Evolutionary conservation across 164 flowering plant species (phyloP).

Genomic region (Stephania cephalantha): DNA sequence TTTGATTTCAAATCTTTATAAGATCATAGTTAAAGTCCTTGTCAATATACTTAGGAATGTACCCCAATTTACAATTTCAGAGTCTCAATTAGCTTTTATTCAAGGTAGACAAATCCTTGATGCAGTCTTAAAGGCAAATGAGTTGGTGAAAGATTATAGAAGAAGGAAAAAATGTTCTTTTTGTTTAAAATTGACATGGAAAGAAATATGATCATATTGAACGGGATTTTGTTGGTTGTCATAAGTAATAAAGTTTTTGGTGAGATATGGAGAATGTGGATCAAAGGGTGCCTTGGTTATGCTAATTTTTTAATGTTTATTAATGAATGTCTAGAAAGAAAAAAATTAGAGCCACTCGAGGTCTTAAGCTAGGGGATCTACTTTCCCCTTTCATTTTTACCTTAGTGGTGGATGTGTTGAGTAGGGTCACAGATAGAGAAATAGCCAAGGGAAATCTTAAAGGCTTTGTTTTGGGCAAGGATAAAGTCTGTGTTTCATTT

Average conservation of each 20-base stretch:
- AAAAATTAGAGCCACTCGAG: background rate
- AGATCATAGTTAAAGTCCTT: background rate
- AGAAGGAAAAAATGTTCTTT: too few relatives aligned
- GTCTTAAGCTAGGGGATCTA: background rate
- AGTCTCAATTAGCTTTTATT: background rate
- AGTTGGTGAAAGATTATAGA: background rate
- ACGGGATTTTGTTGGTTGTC: too few relatives aligned
- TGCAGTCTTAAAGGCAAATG: background rate
- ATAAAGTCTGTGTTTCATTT: too few relatives aligned
- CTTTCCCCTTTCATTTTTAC: background rate
- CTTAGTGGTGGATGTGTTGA: background rate
- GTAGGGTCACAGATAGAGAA: background rate
- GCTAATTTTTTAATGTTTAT: too few relatives aligned
- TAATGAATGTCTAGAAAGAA: too few relatives aligned
- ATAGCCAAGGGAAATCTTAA: too few relatives aligned
- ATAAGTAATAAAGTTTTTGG: too few relatives aligned
- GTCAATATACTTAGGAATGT: background rate
- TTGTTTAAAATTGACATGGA: too few relatives aligned
- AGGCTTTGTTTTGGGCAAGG: too few relatives aligned
- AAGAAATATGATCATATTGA: too few relatives aligned
- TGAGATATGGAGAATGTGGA: too few relatives aligned
- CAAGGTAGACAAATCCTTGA: background rate
- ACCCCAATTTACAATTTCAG: background rate
- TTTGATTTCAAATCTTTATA: background rate
- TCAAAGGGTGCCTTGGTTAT: too few relatives aligned